Percentiles rank a stretch among this genome's conserved stretches.
phyloP scores from a whole-genome alignment of 2,329 filamentous ascomycete species.

The Penicillium aurantiogriseum region DNA sequence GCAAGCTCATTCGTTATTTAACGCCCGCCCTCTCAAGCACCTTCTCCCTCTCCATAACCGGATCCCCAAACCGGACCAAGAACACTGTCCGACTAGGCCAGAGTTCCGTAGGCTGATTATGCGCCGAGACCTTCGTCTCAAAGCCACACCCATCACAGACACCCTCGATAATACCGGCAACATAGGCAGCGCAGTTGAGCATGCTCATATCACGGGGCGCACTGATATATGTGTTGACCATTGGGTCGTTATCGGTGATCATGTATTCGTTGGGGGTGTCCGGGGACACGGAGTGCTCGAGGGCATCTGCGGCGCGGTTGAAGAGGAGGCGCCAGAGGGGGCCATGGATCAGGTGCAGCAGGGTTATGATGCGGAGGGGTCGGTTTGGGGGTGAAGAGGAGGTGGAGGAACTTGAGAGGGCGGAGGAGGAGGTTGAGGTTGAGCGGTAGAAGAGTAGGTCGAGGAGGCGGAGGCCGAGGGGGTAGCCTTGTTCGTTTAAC shows the following conservation, averaged over 20 bases:
- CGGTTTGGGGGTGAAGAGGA: conserved; percentile 68
- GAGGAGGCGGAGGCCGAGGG: conserved; percentile 88
- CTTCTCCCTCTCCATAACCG: conserved; percentile 87
- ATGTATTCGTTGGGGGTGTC: conserved; percentile 93
- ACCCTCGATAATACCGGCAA: conserved; percentile 92
- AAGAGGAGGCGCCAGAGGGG: conserved; percentile 92
- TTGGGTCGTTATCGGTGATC: conserved; percentile 96
- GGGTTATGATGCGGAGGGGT: conserved; percentile 81
- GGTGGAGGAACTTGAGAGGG: conserved; percentile 75
- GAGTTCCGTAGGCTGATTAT: conserved; percentile 73
- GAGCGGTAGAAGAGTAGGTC: conserved; percentile 88
- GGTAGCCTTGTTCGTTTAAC: conserved; percentile 87
- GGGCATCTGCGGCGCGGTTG: conserved; percentile 80
- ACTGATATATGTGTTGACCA: conserved; percentile 91
- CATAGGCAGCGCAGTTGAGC: conserved; percentile 93
- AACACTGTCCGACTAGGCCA: conserved; percentile 98
- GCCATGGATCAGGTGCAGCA: conserved; percentile 94
- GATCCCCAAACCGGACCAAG: conserved; percentile 85
- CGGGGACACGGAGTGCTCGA: conserved; percentile 82
- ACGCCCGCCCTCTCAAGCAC: conserved; percentile 65
- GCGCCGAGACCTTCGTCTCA: conserved; percentile 82
- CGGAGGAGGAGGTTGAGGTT: conserved; percentile 78
- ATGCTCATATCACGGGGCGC: conserved; percentile 94
- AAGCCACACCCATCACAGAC: conserved; percentile 93
- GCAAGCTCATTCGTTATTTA: conserved; percentile 33